These are phyloP conservation scores for Cladobotryum protrusum DNA, from an alignment of 2,329 filamentous ascomycete genomes.

Conservation along the genomic window DNA sequence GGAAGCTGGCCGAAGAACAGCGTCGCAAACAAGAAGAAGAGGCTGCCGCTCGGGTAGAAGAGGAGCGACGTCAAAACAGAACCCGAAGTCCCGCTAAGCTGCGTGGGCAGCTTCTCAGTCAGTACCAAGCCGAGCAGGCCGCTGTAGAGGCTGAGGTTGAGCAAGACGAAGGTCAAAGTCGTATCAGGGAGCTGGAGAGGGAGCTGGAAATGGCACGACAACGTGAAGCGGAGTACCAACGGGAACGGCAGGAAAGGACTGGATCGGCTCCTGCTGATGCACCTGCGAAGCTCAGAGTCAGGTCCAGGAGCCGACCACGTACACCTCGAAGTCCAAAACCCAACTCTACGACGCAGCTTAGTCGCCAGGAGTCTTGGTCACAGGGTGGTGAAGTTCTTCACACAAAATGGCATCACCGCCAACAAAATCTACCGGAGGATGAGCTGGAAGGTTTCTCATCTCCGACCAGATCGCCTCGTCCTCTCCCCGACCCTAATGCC, in stretches of 20 bases:
- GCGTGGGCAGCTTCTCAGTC: slow-evolving; percentile 77
- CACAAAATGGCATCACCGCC: slow-evolving; percentile 44
- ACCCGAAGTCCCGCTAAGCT: slow-evolving; percentile 62
- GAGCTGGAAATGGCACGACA: slow-evolving; percentile 57
- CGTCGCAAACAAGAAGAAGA: slow-evolving; percentile 67
- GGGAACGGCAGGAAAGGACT: slow-evolving; percentile 47
- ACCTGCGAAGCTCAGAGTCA: slow-evolving; percentile 13
- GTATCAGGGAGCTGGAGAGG: slow-evolving; percentile 75
- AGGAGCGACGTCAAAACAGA: slow-evolving; percentile 58
- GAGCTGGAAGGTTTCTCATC: slow-evolving; percentile 19
- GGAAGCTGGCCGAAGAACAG: slow-evolving; percentile 70
- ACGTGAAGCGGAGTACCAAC: slow-evolving; percentile 58
- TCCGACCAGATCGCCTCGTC: slow-evolving; percentile 31
- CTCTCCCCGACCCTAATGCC: slow-evolving; percentile 35
- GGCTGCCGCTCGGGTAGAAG: slow-evolving; percentile 58
- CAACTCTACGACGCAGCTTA: slow-evolving; percentile 20
- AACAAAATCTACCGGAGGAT: slow-evolving; percentile 26
- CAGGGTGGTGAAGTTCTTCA: slow-evolving; percentile 57
- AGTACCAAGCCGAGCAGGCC: slow-evolving; percentile 68
- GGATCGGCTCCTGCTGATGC: slow-evolving; percentile 23
- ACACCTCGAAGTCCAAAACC: slow-evolving; percentile 4
- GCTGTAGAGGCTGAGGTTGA: slow-evolving; percentile 26
- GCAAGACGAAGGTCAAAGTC: slow-evolving; percentile 49
- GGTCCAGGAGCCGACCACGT: slow-evolving; percentile 20
- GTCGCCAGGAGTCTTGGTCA: slow-evolving; percentile 57